Evolutionary conservation across 352 stramenopile species (phyloP).

Genomic region (Pythium periplocum): DNA sequence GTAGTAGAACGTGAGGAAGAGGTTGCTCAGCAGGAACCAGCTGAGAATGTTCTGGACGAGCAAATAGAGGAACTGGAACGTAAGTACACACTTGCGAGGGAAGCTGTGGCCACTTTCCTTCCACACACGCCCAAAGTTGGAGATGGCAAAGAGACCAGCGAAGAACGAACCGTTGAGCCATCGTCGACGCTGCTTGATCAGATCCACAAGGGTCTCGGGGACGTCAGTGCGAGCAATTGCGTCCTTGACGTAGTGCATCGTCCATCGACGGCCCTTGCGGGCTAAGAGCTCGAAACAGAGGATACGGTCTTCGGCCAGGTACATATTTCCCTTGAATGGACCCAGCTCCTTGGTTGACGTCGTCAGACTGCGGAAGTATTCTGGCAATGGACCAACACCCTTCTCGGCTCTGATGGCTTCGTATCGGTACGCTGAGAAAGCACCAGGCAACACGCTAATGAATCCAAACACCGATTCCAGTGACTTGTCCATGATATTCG

Average conservation of each 20-base stretch:
- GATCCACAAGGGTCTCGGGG: slow-evolving; percentile 39
- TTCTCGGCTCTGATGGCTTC: slow-evolving; percentile 47
- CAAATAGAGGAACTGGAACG: slow-evolving; percentile 38
- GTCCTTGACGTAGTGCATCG: slow-evolving; percentile 49
- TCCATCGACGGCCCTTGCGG: slow-evolving; percentile 25
- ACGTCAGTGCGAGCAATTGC: slow-evolving; percentile 43
- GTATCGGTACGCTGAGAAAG: slow-evolving; percentile 50
- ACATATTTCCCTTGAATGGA: slow-evolving; percentile 69
- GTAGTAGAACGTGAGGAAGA: slow-evolving; percentile 51
- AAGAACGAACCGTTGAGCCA: slow-evolving; percentile 71
- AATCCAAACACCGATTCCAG: slow-evolving; percentile 48
- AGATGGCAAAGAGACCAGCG: slow-evolving; percentile 47
- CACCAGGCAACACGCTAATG: slow-evolving; percentile 36
- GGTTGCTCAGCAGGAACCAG: slow-evolving; percentile 43
- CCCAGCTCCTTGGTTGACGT: slow-evolving; percentile 36
- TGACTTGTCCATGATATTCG: slow-evolving; percentile 51
- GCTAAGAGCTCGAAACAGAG: slow-evolving; percentile 59
- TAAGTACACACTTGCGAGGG: slow-evolving; percentile 32
- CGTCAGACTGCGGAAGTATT: slow-evolving; percentile 47
- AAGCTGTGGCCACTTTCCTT: slow-evolving; percentile 32
- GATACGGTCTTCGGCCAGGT: slow-evolving; percentile 60
- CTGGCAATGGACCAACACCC: slow-evolving; percentile 30
- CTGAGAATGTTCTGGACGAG: slow-evolving; percentile 30
- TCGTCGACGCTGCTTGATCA: slow-evolving; percentile 56
- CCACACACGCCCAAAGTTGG: slow-evolving; percentile 50